These are phyloP conservation scores for Byssoonygena ceratinophila DNA, from an alignment of 2,329 filamentous ascomycete genomes.

Conservation along the genomic window DNA sequence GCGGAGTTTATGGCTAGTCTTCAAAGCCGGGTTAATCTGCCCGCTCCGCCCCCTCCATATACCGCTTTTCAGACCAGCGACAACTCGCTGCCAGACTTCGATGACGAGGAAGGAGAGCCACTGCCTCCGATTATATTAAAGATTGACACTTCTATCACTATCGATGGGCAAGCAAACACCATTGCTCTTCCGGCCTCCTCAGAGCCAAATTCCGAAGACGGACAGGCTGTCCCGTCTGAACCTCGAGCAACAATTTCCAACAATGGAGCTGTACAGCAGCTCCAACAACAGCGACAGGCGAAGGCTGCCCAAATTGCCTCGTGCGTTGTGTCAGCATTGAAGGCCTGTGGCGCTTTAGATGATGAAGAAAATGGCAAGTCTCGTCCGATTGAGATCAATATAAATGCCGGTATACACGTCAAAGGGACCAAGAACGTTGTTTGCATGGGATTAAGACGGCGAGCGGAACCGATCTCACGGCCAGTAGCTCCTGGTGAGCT, in stretches of 20 bases:
- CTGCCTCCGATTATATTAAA: conserved; percentile 24
- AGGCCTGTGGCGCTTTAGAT: conserved; percentile 16
- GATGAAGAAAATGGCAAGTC: conserved; percentile 13
- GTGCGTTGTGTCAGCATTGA: conserved; percentile 20
- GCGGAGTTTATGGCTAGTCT: conserved; percentile 19
- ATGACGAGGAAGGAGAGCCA: conserved; percentile 17
- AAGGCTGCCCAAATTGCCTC: conserved; percentile 23
- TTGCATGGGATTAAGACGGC: conserved; percentile 16
- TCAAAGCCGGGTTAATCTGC: conserved; percentile 11
- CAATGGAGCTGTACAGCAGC: conserved; percentile 11
- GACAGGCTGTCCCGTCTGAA: conserved; percentile 6
- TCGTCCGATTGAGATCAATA: conserved; percentile 20
- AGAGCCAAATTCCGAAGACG: neutral
- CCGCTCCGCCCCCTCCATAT: conserved; percentile 23
- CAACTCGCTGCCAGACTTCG: conserved; percentile 2
- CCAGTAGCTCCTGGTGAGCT: neutral
- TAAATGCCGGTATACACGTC: conserved; percentile 25
- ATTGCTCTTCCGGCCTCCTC: conserved; percentile 21
- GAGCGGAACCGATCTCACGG: neutral
- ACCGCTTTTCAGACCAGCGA: conserved; percentile 7
- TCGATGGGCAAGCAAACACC: conserved; percentile 28
- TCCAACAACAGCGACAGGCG: conserved; percentile 19
- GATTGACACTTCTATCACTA: conserved; percentile 29
- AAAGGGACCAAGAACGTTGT: conserved; percentile 24
- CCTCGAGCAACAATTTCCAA: conserved; percentile 3